phyloP scores from a whole-genome alignment of 1,284 basidiomycete genomes.

The Thecaphora thlaspeos region DNA sequence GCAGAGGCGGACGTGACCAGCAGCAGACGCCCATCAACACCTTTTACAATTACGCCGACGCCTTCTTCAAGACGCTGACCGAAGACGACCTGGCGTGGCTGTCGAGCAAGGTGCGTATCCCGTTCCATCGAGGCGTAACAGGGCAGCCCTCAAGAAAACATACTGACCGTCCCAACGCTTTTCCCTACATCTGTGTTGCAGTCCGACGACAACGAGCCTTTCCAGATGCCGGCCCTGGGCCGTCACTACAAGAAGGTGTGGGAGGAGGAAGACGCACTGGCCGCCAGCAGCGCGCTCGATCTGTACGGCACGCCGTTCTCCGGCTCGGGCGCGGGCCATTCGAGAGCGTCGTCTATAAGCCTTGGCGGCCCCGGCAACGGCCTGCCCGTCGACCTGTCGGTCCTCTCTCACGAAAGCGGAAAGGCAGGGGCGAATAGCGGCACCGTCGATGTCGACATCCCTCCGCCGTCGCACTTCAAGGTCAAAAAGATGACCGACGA shows the following conservation, averaged over 20 bases:
- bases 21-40: constrained; percentile 52
- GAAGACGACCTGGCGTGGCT: constrained; percentile 57
- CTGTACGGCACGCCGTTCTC: constrained; percentile 24
- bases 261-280: constrained; percentile 77
- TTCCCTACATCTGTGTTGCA: background rate
- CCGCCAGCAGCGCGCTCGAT: constrained; percentile 50
- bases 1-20: constrained; percentile 39
- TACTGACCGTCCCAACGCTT: too few relatives aligned
- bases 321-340: background rate
- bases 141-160: too few relatives aligned
- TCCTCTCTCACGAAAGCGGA: constrained; percentile 9
- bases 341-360: constrained; percentile 23
- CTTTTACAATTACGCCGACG: constrained; percentile 53
- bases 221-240: constrained; percentile 80
- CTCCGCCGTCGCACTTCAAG: constrained; percentile 33
- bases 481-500: constrained; percentile 39
- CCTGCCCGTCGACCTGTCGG: constrained; percentile 14
- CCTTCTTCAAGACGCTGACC: constrained; percentile 55
- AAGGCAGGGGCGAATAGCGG: constrained; percentile 2
- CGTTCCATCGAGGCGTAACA: too few relatives aligned
- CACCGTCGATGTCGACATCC: constrained; percentile 23
- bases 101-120: constrained; percentile 40
- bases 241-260: constrained; percentile 81
- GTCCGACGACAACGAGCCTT: constrained; percentile 79
- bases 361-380: constrained; percentile 15